Evolutionary conservation across 495 filamentous ascomycete species (phyloP).

Genomic region (Podospora tetraspora): DNA sequence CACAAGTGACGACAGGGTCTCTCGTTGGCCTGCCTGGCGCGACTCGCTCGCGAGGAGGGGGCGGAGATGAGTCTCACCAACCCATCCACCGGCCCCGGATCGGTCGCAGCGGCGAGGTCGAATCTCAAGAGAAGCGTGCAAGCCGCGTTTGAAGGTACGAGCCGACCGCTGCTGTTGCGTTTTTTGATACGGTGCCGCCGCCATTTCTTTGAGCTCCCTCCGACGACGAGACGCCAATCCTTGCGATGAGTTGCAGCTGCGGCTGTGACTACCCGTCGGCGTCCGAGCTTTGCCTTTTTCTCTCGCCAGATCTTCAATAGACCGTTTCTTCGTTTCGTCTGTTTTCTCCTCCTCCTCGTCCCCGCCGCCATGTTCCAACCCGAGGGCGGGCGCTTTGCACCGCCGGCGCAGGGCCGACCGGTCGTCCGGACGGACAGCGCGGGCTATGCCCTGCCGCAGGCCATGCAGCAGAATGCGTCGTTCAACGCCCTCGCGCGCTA

Average conservation of each 20-base stretch:
- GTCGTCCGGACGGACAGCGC: conserved; percentile 21
- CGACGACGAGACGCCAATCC: conserved; percentile 1
- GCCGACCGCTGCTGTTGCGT: not conserved
- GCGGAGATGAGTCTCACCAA: conserved; percentile 42
- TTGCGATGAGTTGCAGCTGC: conserved; percentile 13
- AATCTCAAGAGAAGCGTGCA: conserved; percentile 68
- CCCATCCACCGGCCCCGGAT: conserved; percentile 42
- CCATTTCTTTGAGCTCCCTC: conserved; percentile 1
- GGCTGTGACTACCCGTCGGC: conserved; percentile 14
- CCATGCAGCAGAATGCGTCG: conserved; percentile 14
- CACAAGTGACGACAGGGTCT: not conserved
- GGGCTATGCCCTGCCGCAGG: conserved; percentile 8
- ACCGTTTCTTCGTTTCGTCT: not conserved
- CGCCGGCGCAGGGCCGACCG: conserved; percentile 7
- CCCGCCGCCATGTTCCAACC: conserved; percentile 4
- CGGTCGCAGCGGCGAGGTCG: conserved; percentile 43
- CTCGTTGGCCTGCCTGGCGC: not conserved
- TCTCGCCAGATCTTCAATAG: not conserved
- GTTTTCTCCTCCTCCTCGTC: not conserved
- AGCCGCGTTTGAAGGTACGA: conserved; percentile 73
- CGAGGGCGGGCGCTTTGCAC: conserved; percentile 18
- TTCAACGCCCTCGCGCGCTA: conserved; percentile 2
- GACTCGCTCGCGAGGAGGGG: not conserved
- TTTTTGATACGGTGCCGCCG: conserved; percentile 7
- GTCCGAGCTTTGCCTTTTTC: conserved; percentile 12